Evolutionary conservation across 495 filamentous ascomycete species (phyloP), one percentile per base, ranked within the genome.

Genomic region (Penicillium steckii): DNA sequence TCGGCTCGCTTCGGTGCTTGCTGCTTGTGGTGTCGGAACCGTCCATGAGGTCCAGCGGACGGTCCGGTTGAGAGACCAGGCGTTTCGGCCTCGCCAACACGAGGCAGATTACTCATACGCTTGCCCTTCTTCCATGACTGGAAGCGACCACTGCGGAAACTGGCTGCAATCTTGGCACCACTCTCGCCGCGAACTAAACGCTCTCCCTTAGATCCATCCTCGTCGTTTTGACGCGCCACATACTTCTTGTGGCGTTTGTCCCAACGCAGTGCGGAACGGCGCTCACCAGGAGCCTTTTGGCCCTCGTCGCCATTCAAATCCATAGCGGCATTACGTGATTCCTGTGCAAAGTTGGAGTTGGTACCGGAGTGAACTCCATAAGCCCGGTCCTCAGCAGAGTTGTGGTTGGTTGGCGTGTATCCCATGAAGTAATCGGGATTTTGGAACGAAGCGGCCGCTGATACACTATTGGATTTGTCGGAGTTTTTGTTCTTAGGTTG

Each of bases 191-290:
- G 80, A 33, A 98, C 88, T 71, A 96, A 84, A 49, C 85, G 87
- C n/a, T 75, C 75, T 44, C 91, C 90, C 67, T 87, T 87, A 43
- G 85, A 90, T 15, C 94, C 95, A 75, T 97, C 94, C 61, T 95
- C 89, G 69, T 97, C 94, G 77, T 97, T 96, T 53, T 83, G 85
- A 22, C 86, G 80, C 2, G 87, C 73, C 6, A 98, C 93, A 71
- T 97, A 98, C 72, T 97, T 97, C 72, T 88, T 93, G 59, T 85
- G 82, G 62, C 94, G 92, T 80, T 96, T 96, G 75, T 98, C 94
- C 94, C 94, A 98, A 48, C 92, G 83, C 84, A 94, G 82, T 41
- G 85, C 83, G 30, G 84, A 78, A 18, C 82, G 81, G 1, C 88
- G 83, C 60, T 88, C 84, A 33, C 78, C 91, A 63, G 95, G 92